Base-by-base conservation (phyloP, 2,329 filamentous ascomycete species). In the Phaeosphaeria sp. region DNA sequence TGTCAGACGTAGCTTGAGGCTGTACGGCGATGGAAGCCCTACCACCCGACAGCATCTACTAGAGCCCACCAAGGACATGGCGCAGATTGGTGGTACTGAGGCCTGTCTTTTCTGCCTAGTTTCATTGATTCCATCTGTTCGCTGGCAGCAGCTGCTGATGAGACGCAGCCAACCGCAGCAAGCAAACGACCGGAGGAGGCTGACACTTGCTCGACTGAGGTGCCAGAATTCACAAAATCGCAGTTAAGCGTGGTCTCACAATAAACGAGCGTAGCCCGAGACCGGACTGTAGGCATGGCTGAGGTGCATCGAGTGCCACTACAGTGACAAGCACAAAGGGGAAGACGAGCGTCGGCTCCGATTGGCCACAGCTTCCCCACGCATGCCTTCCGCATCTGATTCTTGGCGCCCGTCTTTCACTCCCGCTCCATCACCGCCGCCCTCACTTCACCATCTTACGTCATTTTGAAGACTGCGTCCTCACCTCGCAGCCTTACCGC, bases 391-490 rank as follows among this genome's bases (percentile, higher is more conserved):
- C 54, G 47, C 55, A 51, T 33, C 47, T 33, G 45, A 49, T 33
- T 52, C 54, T 52, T 52, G 54, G 54, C 54, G n/a, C 43, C 6
- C 48, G 11, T 22, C 44, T n/a, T 55, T 55, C 52, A 49, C 52
- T 55, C 36, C 46, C 44, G 44, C 24, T 20, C 27, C 43, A 40
- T 24, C 55, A 40, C 51, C 45, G 46, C 55, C n/a, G 49, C 36
- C 44, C 48, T 43, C 43, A 49, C 42, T 45, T 44, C 24, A 25
- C 49, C 30, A 27, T 43, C 53, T 53, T 58, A 56, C 64, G 49
- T 60, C 55, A 56, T 55, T 15, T 36, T 24, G 24, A 36, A 36
- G 21, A 55, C 39, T 22, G 18, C 49, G 52, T 52, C 53, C 50
- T 27, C 49, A 40, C 44, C 24, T 45, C 47, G 20, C 7, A 56